Percentiles rank a stretch among this genome's conserved stretches.
Conservation (phyloP, 2,329 filamentous ascomycete species). For the Pseudogymnoascus sp. region DNA sequence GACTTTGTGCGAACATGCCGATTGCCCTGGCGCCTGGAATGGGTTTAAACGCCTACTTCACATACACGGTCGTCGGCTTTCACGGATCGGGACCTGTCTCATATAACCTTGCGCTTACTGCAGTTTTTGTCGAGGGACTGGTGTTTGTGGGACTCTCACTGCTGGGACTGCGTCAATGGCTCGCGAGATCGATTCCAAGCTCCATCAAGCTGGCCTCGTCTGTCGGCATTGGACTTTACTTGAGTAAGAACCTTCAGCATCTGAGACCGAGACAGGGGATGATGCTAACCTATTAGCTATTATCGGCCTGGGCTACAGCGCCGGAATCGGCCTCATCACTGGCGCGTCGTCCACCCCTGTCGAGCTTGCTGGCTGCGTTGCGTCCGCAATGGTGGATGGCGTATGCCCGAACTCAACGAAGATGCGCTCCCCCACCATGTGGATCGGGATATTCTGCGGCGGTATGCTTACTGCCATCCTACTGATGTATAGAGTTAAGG, state of each 20-base stretch:
- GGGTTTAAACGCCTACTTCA: constrained; percentile 82
- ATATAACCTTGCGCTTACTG: constrained; percentile 69
- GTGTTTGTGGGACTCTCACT: constrained; percentile 75
- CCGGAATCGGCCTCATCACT: constrained; percentile 72
- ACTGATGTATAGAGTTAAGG: constrained; percentile 80
- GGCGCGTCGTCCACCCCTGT: constrained; percentile 61
- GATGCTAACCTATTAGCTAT: constrained; percentile 34
- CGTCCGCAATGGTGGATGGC: constrained; percentile 32
- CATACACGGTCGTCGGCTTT: constrained; percentile 66
- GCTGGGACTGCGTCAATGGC: constrained; percentile 77
- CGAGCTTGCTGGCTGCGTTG: constrained; percentile 54
- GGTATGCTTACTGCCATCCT: constrained; percentile 71
- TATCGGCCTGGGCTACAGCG: constrained; percentile 68
- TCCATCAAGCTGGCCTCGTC: constrained; percentile 83
- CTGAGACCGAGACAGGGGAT: background rate
- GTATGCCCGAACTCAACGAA: constrained; percentile 55
- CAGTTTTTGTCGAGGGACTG: constrained; percentile 82
- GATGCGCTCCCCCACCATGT: constrained; percentile 78
- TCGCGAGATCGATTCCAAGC: constrained; percentile 71
- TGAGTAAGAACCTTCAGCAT: constrained; percentile 32
- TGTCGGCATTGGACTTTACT: constrained; percentile 76
- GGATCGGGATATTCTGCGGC: constrained; percentile 82
- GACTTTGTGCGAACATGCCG: constrained; percentile 67
- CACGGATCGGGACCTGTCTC: constrained; percentile 67
- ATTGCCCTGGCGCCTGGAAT: constrained; percentile 66